These are phyloP conservation scores for Aureobasidium sp. DNA, from an alignment of 2,329 filamentous ascomycete genomes.

Conservation along the genomic window DNA sequence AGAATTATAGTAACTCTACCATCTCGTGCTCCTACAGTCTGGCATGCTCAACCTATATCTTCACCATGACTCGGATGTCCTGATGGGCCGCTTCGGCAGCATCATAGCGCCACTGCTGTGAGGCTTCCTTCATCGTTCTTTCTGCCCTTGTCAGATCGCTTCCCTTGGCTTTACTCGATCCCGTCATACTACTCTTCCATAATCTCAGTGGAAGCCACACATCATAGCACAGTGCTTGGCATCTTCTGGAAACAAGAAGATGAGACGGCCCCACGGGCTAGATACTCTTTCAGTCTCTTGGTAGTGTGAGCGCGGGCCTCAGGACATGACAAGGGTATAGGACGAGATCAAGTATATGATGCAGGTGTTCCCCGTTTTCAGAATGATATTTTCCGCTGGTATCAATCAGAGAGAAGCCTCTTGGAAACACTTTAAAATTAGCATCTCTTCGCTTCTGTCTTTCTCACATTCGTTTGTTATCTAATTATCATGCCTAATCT, in stretches of 20 bases:
- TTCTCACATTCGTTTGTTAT: background rate
- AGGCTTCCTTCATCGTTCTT: background rate
- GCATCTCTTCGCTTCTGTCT: background rate
- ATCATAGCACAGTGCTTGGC: conserved; percentile 8
- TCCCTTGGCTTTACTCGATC: background rate
- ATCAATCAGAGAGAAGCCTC: background rate
- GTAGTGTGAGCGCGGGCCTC: conserved; percentile 3
- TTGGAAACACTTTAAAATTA: background rate
- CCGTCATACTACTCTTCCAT: background rate
- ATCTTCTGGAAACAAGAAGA: conserved; percentile 5
- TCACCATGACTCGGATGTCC: background rate
- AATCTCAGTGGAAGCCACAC: conserved; percentile 1
- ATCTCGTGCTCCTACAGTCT: background rate
- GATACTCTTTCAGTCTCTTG: background rate
- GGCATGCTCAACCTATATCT: background rate
- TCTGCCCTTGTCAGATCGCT: background rate
- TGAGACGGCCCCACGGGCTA: conserved; percentile 9
- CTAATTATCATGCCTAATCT: background rate
- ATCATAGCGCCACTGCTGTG: background rate
- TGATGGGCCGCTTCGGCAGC: background rate
- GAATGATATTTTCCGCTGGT: background rate
- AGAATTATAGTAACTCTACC: background rate
- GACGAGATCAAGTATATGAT: background rate
- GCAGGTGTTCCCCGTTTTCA: background rate
- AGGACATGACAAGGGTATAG: conserved; percentile 10